Conservation (phyloP, 257 asterid genomes). For the Marsdenia floribunda region DNA sequence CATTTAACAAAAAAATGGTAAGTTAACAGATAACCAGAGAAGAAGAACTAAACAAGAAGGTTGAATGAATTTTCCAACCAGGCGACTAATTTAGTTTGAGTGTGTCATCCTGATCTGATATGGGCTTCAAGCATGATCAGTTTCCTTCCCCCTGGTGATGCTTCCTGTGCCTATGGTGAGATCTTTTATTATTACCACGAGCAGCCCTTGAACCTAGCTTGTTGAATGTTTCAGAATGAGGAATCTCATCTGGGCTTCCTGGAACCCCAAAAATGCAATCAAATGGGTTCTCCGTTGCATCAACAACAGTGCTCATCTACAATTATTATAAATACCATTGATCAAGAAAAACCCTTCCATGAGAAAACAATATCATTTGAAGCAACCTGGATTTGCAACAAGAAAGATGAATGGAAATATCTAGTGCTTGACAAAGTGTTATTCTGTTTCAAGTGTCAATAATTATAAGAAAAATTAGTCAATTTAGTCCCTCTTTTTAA, state of each 20-base stretch:
- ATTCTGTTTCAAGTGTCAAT: too few species aligned
- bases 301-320: conserved; percentile 36
- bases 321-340: conserved; percentile 1
- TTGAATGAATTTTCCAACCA: background rate
- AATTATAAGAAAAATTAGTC: too few species aligned
- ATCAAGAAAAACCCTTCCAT: background rate
- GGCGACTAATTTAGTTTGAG: background rate
- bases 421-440: too few species aligned
- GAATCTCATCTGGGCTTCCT: conserved; percentile 28
- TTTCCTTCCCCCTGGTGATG: conserved; percentile 37
- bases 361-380: background rate
- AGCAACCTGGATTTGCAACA: too few species aligned
- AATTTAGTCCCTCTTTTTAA: too few species aligned
- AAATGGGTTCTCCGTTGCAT: conserved; percentile 45
- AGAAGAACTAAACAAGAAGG: too few species aligned
- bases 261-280: conserved; percentile 55
- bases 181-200: conserved; percentile 46
- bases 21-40: background rate
- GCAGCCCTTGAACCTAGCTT: conserved; percentile 25
- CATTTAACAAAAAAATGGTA: background rate
- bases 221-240: conserved; percentile 20
- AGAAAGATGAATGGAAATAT: too few species aligned
- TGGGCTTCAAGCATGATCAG: conserved; percentile 32
- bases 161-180: conserved; percentile 49
- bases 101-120: too few species aligned